These are phyloP conservation scores for Mortierella sp. DNA, from an alignment of 371 early-diverging fungal species.

Conservation along the genomic window DNA sequence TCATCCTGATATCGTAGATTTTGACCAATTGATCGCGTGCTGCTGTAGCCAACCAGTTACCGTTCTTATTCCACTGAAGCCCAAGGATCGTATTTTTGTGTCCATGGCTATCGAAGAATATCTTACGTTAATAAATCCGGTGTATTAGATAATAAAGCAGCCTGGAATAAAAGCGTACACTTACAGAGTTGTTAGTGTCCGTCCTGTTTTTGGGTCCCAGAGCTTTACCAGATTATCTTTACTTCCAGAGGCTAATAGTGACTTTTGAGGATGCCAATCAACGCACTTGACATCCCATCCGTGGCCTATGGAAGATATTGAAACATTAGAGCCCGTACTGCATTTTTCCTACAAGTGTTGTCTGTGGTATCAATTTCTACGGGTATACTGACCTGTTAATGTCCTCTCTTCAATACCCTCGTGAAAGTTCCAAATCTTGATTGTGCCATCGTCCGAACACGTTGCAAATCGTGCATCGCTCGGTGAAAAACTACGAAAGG, in stretches of 20 bases:
- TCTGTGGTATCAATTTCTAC: slow-evolving; percentile 7
- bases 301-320: slow-evolving; percentile 76
- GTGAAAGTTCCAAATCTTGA: slow-evolving; percentile 98
- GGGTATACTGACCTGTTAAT: slow-evolving; percentile 61
- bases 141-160: background rate
- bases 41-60: slow-evolving; percentile 96
- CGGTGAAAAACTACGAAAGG: slow-evolving; percentile 79
- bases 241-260: slow-evolving; percentile 97
- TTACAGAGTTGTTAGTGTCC: slow-evolving; percentile 92
- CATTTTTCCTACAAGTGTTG: background rate
- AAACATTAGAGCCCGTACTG: slow-evolving; percentile 9
- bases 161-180: slow-evolving; percentile 15
- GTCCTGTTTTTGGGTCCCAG: slow-evolving; percentile 99
- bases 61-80: slow-evolving; percentile 97
- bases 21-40: slow-evolving; percentile 97
- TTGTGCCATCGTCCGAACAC: slow-evolving; percentile 97
- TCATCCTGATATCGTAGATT: slow-evolving; percentile 96
- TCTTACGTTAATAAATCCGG: background rate
- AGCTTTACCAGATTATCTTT: slow-evolving; percentile 99
- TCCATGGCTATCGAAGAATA: slow-evolving; percentile 77
- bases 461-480: slow-evolving; percentile 97
- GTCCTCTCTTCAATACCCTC: slow-evolving; percentile 89
- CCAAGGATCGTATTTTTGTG: slow-evolving; percentile 98
- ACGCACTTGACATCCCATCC: slow-evolving; percentile 99
- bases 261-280: slow-evolving; percentile 99